Evolutionary conservation across 1,284 basidiomycete species (phyloP).

Genomic region (Anthracocystis walkeri): DNA sequence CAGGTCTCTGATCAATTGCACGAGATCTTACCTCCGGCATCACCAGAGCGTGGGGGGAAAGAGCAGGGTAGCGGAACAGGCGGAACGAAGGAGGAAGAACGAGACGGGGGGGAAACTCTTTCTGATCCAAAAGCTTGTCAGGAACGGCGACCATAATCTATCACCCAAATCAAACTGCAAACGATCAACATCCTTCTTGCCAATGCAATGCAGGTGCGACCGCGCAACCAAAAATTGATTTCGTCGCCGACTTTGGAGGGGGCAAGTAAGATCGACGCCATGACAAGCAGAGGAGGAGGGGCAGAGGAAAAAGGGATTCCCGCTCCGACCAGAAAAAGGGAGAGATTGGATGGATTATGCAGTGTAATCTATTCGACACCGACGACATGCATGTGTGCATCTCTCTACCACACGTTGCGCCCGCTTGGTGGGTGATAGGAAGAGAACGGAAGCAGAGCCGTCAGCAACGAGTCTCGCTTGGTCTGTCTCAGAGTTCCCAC

Average conservation of each 20-base stretch:
- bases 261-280: background rate
- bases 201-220: too few relatives aligned
- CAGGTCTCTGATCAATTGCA: background rate
- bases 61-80: background rate
- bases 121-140: background rate
- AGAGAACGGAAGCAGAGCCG: slow-evolving; percentile 4
- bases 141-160: background rate
- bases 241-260: background rate
- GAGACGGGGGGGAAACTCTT: background rate
- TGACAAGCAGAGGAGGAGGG: background rate
- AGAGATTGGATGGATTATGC: slow-evolving; percentile 1
- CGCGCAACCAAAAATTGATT: background rate
- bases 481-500: too few relatives aligned
- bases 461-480: too few relatives aligned
- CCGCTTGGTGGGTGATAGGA: slow-evolving; percentile 2
- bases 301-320: background rate
- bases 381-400: too few relatives aligned
- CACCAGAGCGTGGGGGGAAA: background rate
- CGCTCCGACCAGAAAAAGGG: slow-evolving; percentile 1
- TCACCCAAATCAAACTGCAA: background rate
- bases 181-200: background rate
- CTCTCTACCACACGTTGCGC: background rate
- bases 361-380: background rate
- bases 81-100: background rate
- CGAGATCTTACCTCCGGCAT: background rate